A percentile compares a stretch with the other conserved stretches of the same genome.
Evolutionary conservation across 345 rosid species (phyloP).

Genomic region (Murraya paniculata): DNA sequence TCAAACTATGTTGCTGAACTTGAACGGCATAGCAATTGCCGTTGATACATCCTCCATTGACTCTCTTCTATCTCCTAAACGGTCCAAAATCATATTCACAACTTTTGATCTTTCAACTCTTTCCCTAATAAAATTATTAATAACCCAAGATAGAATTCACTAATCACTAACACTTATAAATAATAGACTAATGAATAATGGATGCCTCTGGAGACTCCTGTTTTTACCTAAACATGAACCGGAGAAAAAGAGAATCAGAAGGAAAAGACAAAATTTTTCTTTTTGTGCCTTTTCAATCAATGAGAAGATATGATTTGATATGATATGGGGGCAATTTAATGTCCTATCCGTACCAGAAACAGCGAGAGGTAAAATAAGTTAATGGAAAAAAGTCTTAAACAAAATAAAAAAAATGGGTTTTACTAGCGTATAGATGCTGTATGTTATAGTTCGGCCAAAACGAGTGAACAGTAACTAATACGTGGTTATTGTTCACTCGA

Average conservation of each 20-base stretch:
- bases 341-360: neutral
- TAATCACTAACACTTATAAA: neutral
- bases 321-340: neutral
- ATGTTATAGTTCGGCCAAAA: no score
- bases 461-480: no score
- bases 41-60: slow-evolving; percentile 53
- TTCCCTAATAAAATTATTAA: neutral
- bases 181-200: neutral
- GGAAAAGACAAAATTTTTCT: neutral
- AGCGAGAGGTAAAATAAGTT: neutral
- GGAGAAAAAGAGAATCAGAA: neutral
- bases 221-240: neutral
- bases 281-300: neutral
- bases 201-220: slow-evolving; percentile 20
- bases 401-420: slow-evolving; percentile 29
- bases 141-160: neutral
- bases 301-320: neutral
- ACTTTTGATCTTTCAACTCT: no score
- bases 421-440: no score
- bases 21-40: slow-evolving; percentile 43
- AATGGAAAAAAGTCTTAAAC: slow-evolving; percentile 20
- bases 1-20: slow-evolving; percentile 17
- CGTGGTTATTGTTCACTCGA: no score
- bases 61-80: slow-evolving; percentile 8
- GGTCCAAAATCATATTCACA: slow-evolving; percentile 2